A percentile compares a stretch with the other conserved stretches of the same genome.
Conservation (phyloP, 768 basidiomycete genomes). For the Cubamyces lactineus region DNA sequence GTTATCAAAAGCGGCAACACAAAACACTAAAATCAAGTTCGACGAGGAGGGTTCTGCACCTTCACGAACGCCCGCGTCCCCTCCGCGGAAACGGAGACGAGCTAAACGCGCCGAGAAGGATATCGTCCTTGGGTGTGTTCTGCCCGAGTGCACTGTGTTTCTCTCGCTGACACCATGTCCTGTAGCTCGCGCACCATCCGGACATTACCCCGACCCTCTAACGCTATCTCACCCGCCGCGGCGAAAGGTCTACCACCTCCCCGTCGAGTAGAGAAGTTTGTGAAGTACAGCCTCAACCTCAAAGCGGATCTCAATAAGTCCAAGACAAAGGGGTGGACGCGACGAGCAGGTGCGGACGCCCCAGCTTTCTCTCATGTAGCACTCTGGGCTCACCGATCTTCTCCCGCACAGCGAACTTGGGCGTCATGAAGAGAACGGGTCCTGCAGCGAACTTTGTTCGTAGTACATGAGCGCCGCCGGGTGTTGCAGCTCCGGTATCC, state of each 20-base stretch:
- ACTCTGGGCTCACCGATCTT: not conserved
- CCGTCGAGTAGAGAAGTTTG: constrained; percentile 52
- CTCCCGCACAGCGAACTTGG: constrained; percentile 51
- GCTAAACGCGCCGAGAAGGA: constrained; percentile 47
- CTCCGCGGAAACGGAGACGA: constrained; percentile 29
- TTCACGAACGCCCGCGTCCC: constrained; percentile 30
- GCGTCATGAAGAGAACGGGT: constrained; percentile 55
- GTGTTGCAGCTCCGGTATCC: too few relatives aligned
- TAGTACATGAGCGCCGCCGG: not conserved
- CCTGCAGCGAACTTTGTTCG: constrained; percentile 57
- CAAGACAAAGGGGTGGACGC: constrained; percentile 56
- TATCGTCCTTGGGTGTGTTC: constrained; percentile 55
- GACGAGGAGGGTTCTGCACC: constrained; percentile 23
- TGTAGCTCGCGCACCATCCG: constrained; percentile 58
- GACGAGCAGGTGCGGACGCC: constrained; percentile 53
- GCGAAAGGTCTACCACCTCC: constrained; percentile 50
- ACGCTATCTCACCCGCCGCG: constrained; percentile 36
- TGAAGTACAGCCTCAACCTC: constrained; percentile 53
- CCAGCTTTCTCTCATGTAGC: not conserved
- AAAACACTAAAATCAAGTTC: constrained; percentile 20
- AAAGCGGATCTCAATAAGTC: constrained; percentile 42
- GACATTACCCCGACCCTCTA: constrained; percentile 40
- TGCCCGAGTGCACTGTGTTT: not conserved
- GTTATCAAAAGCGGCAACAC: constrained; percentile 40
- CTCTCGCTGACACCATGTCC: not conserved